Percentiles rank a stretch among this genome's conserved stretches.
These are phyloP conservation scores for Tylopilus subfusipes DNA, from an alignment of 768 basidiomycete species.

Conservation along the genomic window DNA sequence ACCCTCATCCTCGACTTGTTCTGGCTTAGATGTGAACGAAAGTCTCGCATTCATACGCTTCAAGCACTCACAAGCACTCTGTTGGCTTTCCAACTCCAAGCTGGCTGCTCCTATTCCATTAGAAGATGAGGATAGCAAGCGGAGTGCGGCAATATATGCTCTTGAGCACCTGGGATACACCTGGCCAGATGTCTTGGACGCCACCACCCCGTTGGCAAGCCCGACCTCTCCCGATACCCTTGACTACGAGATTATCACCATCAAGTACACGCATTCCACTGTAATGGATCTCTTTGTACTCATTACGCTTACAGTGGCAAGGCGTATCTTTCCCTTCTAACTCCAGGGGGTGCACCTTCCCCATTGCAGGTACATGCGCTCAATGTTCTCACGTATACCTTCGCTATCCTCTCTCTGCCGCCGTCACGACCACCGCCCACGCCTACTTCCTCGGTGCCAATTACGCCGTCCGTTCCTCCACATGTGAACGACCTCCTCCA, in stretches of 20 bases:
- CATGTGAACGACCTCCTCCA: conserved; percentile 61
- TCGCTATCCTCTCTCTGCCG: conserved; percentile 58
- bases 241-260: conserved; percentile 28
- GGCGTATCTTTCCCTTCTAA: conserved; percentile 50
- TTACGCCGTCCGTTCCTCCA: conserved; percentile 35
- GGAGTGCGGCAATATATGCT: conserved; percentile 21
- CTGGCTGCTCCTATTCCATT: conserved; percentile 10
- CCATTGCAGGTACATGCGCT: conserved; percentile 58
- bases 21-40: neutral
- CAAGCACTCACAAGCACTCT: conserved; percentile 27
- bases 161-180: conserved; percentile 36
- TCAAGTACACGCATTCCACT: conserved; percentile 16
- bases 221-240: conserved; percentile 25
- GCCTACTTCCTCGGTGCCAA: conserved; percentile 26
- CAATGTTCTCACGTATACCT: conserved; percentile 32
- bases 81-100: conserved; percentile 21
- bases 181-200: conserved; percentile 45
- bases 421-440: conserved; percentile 36
- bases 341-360: conserved; percentile 47
- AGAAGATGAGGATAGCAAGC: conserved; percentile 14
- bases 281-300: neutral
- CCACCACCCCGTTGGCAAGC: conserved; percentile 26
- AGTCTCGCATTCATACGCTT: conserved; percentile 19
- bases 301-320: conserved; percentile 25
- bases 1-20: neutral